Evolutionary conservation across 2,329 filamentous ascomycete species (phyloP).

Genomic region (Diaporthe citri): DNA sequence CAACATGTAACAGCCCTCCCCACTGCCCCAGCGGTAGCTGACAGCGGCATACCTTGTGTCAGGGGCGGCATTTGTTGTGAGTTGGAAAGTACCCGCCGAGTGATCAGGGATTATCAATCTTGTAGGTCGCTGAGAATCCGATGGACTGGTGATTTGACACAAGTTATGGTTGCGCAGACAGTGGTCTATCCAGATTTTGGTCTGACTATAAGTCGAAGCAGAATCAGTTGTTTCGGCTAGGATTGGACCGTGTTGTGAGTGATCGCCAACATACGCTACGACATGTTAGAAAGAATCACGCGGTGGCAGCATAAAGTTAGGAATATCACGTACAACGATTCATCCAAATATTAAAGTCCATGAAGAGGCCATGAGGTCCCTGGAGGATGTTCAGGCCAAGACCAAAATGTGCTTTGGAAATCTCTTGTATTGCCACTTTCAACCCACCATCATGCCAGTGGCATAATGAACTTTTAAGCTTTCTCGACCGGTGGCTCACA

Average conservation of each 20-base stretch:
- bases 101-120: neutral
- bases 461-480: rapidly evolving
- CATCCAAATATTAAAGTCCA: neutral
- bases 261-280: neutral
- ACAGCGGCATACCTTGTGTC: neutral
- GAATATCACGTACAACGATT: neutral
- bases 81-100: neutral
- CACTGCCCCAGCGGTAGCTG: constrained; percentile 27
- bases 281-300: neutral
- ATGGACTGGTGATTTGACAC: neutral
- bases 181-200: neutral
- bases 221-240: neutral
- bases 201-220: neutral
- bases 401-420: neutral
- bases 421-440: neutral
- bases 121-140: neutral
- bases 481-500: neutral
- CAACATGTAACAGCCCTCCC: neutral
- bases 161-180: neutral
- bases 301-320: neutral
- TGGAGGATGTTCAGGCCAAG: neutral
- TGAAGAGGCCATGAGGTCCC: rapidly evolving
- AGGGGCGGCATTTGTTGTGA: rapidly evolving
- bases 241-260: neutral
- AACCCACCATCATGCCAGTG: neutral